These are phyloP conservation scores for Aspergillus brasiliensis DNA, from an alignment of 2,329 filamentous ascomycete genomes.

Conservation along the genomic window DNA sequence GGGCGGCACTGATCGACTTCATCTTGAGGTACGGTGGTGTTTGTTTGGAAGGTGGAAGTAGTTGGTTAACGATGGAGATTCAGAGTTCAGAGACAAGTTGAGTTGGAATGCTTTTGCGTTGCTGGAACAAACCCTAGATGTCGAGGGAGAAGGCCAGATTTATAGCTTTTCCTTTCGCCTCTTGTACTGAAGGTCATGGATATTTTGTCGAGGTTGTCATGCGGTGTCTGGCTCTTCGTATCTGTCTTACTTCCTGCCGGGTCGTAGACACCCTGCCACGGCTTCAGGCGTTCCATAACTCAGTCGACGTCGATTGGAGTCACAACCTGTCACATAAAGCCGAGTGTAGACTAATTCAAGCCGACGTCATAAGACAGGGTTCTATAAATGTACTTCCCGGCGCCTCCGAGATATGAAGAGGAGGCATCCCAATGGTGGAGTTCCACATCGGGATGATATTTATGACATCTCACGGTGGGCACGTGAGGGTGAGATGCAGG, in stretches of 20 bases:
- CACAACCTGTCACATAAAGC: background rate
- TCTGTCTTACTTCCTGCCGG: background rate
- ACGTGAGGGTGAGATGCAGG: background rate
- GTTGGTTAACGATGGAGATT: background rate
- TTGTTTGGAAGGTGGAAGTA: background rate
- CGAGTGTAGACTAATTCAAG: background rate
- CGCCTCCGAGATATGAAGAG: background rate
- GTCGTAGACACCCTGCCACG: background rate
- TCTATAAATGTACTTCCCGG: background rate
- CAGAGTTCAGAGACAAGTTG: background rate
- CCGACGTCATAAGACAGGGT: background rate
- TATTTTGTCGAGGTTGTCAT: background rate
- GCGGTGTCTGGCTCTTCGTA: background rate
- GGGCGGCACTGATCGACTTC: constrained; percentile 22
- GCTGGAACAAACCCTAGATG: background rate
- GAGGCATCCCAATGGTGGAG: background rate
- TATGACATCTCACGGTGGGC: background rate
- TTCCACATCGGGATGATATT: background rate
- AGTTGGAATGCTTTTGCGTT: background rate
- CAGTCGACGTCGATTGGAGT: background rate
- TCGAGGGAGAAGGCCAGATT: background rate
- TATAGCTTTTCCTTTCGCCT: background rate
- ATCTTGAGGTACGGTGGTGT: constrained; percentile 15
- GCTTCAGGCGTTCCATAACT: background rate
- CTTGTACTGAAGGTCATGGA: background rate